Conservation (phyloP, 148 eudicot species). For the Rhododendron ferrugineum region DNA sequence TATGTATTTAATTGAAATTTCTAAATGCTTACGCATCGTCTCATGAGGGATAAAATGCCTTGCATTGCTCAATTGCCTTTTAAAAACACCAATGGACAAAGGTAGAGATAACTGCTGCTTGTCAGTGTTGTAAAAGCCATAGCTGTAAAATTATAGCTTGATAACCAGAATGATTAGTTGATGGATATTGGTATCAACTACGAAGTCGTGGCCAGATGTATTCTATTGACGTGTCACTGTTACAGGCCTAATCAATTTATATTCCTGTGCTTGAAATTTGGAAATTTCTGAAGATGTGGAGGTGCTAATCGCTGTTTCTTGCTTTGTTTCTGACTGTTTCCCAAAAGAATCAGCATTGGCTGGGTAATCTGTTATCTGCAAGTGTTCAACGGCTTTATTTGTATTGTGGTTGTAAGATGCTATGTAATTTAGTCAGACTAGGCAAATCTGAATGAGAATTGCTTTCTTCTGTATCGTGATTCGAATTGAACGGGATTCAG, state of each 20-base stretch:
- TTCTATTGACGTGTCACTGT: neutral
- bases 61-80: neutral
- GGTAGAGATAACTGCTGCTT: neutral
- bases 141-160: neutral
- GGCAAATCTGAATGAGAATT: neutral
- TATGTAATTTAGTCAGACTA: neutral
- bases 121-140: neutral
- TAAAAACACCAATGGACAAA: neutral
- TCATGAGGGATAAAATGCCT: neutral
- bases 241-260: neutral
- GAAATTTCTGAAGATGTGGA: neutral
- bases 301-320: neutral
- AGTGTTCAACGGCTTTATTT: neutral
- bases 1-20: neutral
- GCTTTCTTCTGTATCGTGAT: neutral
- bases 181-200: neutral
- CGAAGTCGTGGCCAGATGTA: neutral
- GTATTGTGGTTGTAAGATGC: neutral
- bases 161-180: neutral
- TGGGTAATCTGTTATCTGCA: neutral
- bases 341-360: neutral
- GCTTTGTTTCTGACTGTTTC: conserved; percentile 1
- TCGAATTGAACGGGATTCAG: neutral
- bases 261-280: neutral
- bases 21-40: neutral